phyloP scores from a whole-genome alignment of 495 filamentous ascomycete genomes.

The Penicillium mononematosum region DNA sequence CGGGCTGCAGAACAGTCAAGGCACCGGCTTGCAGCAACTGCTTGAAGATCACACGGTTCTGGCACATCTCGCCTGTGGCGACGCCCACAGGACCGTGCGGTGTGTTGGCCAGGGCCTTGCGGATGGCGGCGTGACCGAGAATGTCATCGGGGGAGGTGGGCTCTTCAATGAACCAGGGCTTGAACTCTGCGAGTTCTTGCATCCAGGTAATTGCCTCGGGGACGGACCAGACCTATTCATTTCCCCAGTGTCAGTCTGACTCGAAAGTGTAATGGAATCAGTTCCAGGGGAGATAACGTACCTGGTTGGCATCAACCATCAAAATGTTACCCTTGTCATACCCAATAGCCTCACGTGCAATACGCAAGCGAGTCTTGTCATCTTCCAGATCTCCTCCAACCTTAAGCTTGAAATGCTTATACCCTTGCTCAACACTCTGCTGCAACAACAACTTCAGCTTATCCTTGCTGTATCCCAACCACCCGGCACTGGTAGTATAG shows the following conservation, averaged over 20 bases:
- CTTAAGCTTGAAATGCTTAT: constrained; percentile 90
- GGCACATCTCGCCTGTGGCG: constrained; percentile 95
- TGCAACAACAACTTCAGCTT: constrained; percentile 73
- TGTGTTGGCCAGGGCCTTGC: constrained; percentile 65
- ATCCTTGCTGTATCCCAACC: constrained; percentile 88
- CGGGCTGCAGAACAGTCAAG: constrained; percentile 86
- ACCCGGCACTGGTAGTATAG: constrained; percentile 88
- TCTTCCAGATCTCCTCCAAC: constrained; percentile 71
- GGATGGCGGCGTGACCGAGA: constrained; percentile 80
- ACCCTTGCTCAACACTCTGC: constrained; percentile 72
- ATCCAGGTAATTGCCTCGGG: constrained; percentile 90
- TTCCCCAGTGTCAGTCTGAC: background rate
- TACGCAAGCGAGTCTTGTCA: constrained; percentile 65
- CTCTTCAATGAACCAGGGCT: constrained; percentile 97
- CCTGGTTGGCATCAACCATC: constrained; percentile 95
- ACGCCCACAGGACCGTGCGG: constrained; percentile 73
- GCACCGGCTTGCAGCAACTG: constrained; percentile 77
- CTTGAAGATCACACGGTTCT: constrained; percentile 94
- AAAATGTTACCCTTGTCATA: constrained; percentile 84
- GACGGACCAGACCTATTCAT: constrained; percentile 73
- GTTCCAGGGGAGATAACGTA: constrained; percentile 24
- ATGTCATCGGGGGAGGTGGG: constrained; percentile 94
- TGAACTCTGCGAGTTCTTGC: constrained; percentile 76
- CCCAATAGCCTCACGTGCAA: constrained; percentile 80
- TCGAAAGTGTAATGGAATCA: background rate